These are phyloP conservation scores for Verbascum thapsus DNA, from an alignment of 257 asterid species.

Conservation along the genomic window DNA sequence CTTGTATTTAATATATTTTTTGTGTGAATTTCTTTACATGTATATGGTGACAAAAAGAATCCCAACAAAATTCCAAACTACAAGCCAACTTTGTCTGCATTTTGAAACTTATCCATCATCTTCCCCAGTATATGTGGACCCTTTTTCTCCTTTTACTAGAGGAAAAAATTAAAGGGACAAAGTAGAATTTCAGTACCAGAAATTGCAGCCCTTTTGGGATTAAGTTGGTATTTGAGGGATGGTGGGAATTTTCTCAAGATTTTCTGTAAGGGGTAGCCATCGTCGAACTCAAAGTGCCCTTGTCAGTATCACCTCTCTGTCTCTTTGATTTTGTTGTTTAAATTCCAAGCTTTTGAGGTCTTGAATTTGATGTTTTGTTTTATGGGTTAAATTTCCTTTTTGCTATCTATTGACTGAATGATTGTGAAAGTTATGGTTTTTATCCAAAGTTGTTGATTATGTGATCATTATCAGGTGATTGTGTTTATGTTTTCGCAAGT, in stretches of 20 bases:
- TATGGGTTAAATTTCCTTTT: neutral
- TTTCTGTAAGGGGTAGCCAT: slow-evolving; percentile 64
- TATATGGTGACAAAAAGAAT: slow-evolving; percentile 31
- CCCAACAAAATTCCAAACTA: slow-evolving; percentile 35
- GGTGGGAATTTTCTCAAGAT: slow-evolving; percentile 94
- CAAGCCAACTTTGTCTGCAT: slow-evolving; percentile 30
- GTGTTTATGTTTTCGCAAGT: slow-evolving; percentile 16
- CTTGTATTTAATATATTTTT: neutral
- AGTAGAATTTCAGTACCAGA: too few relatives aligned
- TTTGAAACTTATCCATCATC: slow-evolving; percentile 33
- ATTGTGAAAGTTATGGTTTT: neutral
- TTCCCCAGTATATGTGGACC: slow-evolving; percentile 2
- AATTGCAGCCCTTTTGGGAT: neutral
- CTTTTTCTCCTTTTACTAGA: too few relatives aligned
- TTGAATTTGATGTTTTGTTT: slow-evolving; percentile 7
- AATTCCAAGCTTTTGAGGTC: slow-evolving; percentile 7
- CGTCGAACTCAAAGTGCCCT: slow-evolving; percentile 91
- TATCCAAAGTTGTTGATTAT: neutral
- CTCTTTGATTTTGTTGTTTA: neutral
- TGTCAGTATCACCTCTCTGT: slow-evolving; percentile 41
- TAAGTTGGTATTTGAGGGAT: slow-evolving; percentile 31
- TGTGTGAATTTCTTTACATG: neutral
- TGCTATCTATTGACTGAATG: neutral
- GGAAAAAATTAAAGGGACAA: too few relatives aligned
- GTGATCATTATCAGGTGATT: neutral